Evolutionary conservation across 495 filamentous ascomycete species (phyloP), one percentile per base, ranked within the genome.

Genomic region (Aspergillus saccharolyticus): DNA sequence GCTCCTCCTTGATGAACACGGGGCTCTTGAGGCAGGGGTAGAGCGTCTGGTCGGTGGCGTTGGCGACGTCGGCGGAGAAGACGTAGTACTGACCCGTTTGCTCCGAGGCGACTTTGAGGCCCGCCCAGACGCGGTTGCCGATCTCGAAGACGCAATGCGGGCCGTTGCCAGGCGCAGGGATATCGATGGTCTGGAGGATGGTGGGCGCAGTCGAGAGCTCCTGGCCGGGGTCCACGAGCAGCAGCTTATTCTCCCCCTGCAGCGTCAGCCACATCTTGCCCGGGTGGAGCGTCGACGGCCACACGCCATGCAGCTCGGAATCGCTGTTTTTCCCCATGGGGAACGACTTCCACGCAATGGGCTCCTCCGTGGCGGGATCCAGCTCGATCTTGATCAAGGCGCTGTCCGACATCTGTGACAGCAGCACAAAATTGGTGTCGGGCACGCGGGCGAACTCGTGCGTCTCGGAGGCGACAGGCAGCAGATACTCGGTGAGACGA

Each of bases 101-200:
- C 46, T 48, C 7, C 17, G 62, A 64, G 0, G 62, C 62, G 15
- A 56, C 62, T 55, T 64, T 64, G 25, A 64, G 62, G 45, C 62
- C 62, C 9, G 62, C 62, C 62, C 62, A 64, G 55, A 64, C 58
- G 52, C 62, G 62, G 62, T 64, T 50, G 22, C 62, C 62, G 18
- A 64, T 64, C 44, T 64, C 62, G 49, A 64, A 64, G 8, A 64
- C 62, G 19, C 62, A 64, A 44, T 64, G 62, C 0, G 62, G 62
- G 14, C 62, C 62, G 25, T 64, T 64, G 25, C 62, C 62, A 3
- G 58, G 58, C 16, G 14, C 53, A 0, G 58, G 62, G 47, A 64
- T 64, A 18, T 61, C 33, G 52, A 64, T 61, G 22, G 58, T 64
- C 21, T 58, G 19, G 9, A 30, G n/a, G 52, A 61, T 58, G 51